phyloP scores from a whole-genome alignment of 495 filamentous ascomycete genomes.

The Penicillium argentinense region DNA sequence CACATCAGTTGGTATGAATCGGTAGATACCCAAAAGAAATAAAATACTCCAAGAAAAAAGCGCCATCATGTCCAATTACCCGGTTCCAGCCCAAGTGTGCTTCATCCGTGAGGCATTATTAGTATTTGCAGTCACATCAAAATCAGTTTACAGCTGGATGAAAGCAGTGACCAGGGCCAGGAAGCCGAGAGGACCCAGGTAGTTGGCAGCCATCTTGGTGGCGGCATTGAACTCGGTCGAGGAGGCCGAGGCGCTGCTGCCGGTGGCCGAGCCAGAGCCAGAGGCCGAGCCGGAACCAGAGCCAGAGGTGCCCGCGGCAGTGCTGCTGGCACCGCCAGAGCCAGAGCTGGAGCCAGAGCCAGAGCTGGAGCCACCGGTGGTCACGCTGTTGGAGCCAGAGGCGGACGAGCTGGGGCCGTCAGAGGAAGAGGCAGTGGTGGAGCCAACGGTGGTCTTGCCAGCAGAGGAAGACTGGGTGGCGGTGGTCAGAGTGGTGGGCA shows the following conservation, averaged over 20 bases:
- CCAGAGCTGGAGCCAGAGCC: constrained; percentile 18
- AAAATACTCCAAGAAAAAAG: constrained; percentile 17
- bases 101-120: constrained; percentile 26
- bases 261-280: constrained; percentile 15
- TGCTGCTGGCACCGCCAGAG: constrained; percentile 10
- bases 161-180: constrained; percentile 37
- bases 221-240: constrained; percentile 27
- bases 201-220: constrained; percentile 23
- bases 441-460: constrained; percentile 10
- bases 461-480: constrained; percentile 17
- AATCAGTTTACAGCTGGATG: constrained; percentile 34
- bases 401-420: constrained; percentile 20
- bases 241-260: constrained; percentile 20
- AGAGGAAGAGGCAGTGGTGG: constrained; percentile 7
- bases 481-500: constrained; percentile 17
- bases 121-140: constrained; percentile 20
- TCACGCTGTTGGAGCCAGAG: constrained; percentile 7
- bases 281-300: constrained; percentile 15
- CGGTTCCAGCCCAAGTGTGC: constrained; percentile 29
- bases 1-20: too few relatives aligned
- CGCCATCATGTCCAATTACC: constrained; percentile 17
- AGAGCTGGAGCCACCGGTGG: constrained; percentile 12
- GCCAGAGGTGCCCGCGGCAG: constrained; percentile 6
- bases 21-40: constrained; percentile 10
- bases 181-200: constrained; percentile 27